phyloP scores from a whole-genome alignment of 163 green algal species.

The Scenedesmus sp. region DNA sequence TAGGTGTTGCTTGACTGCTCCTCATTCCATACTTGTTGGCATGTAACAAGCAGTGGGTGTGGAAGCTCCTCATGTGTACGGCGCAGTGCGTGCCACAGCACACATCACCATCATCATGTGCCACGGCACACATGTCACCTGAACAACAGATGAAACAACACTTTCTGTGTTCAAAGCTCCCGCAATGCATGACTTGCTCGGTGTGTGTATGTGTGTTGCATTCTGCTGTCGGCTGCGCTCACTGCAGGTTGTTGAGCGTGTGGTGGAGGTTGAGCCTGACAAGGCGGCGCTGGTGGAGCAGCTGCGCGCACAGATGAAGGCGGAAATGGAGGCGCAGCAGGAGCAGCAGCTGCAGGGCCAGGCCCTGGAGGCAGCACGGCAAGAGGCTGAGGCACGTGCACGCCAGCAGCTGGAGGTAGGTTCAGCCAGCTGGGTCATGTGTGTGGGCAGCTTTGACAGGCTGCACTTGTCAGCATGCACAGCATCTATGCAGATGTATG shows the following conservation, averaged over 20 bases:
- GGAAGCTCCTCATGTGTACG: no score
- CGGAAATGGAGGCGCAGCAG: slow-evolving; percentile 70
- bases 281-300: slow-evolving; percentile 65
- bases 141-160: no score
- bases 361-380: slow-evolving; percentile 67
- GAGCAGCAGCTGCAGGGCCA: slow-evolving; percentile 66
- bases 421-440: not conserved
- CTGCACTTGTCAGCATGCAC: not conserved
- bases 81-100: no score
- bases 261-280: slow-evolving; percentile 68
- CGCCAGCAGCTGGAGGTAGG: slow-evolving; percentile 65
- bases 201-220: not conserved
- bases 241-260: slow-evolving; percentile 59
- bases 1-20: not conserved
- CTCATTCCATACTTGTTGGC: not conserved
- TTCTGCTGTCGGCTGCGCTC: slow-evolving; percentile 8
- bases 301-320: slow-evolving; percentile 60
- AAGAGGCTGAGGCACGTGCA: slow-evolving; percentile 69
- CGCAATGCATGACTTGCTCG: not conserved
- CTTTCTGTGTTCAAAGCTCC: no score
- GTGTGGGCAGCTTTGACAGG: not conserved
- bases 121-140: no score
- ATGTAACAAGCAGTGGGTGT: no score
- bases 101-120: no score
- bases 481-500: not conserved